Evolutionary conservation across 2,329 filamentous ascomycete genomes (phyloP), one percentile per base, ranked within the genome.

Genomic region (Claviceps quebecensis): DNA sequence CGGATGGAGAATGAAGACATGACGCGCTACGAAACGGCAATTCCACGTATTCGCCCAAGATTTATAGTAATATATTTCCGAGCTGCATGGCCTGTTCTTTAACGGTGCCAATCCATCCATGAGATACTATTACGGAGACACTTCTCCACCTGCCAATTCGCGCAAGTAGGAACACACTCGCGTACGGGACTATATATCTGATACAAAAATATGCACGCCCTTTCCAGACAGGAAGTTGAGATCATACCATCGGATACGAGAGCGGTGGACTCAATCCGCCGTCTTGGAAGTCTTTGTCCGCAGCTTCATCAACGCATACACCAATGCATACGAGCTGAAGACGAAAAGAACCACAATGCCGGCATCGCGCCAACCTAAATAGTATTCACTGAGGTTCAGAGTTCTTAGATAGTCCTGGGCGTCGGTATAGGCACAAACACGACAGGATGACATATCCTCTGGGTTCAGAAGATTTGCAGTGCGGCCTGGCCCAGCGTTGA

Each of bases 341-440:
- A 69, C 74, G 56, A 83, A 82, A 5, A 78, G 65, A 1, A 74
- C 75, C 2, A 76, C 72, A 47, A 84, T 79, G 0, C 60, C 83
- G 0, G 78, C 77, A 63, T 86, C 72, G 47, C 83, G 72, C 83
- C 83, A 87, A 0, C 80, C 82, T 56, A 80, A 80, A 54, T 72
- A 77, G 56, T 84, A 78, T 4, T 78, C 71, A 1, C 70, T 69
- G 7, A 86, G 58, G 59, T 85, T 83, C 13, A 86, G 55, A 0
- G 71, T 77, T 2, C 64, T 58, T 2, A 86, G 61, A 56, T 83
- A 86, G 52, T 84, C 81, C 5, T 72, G 69, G 0, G 80, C 82
- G 17, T 60, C 64, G 1, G 62, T 64, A 60, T 78, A 86, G 55
- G 78, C 69, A 58, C 83, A 87, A 0, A 86, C 81, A 41, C 65